Percentiles rank a stretch among this genome's conserved stretches.
Conservation (phyloP, 495 filamentous ascomycete genomes). For the Hypoxylon lienhwacheense region DNA sequence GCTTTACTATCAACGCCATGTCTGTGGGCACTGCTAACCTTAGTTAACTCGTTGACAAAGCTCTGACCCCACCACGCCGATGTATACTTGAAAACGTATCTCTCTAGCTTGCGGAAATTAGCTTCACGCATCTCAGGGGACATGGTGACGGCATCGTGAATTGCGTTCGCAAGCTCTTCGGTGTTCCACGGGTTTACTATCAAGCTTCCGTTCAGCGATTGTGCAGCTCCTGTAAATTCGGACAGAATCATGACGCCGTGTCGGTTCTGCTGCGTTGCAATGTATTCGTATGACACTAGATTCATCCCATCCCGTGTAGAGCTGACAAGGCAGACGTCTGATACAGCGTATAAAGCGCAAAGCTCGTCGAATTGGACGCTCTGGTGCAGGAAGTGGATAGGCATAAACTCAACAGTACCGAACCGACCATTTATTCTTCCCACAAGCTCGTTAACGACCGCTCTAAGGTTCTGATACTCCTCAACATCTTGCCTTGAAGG, state of each 20-base stretch:
- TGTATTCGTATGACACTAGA: constrained; percentile 93
- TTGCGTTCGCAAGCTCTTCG: constrained; percentile 81
- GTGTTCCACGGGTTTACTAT: constrained; percentile 93
- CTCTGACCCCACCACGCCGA: constrained; percentile 97
- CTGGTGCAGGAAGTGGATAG: constrained; percentile 92
- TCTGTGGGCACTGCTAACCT: constrained; percentile 43
- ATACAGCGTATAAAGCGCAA: constrained; percentile 87
- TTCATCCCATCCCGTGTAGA: constrained; percentile 98
- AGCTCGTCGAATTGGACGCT: constrained; percentile 86
- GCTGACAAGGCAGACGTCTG: constrained; percentile 85
- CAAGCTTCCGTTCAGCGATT: constrained; percentile 81
- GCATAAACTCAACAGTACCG: constrained; percentile 89
- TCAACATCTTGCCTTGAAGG: constrained; percentile 92
- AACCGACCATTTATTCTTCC: constrained; percentile 93
- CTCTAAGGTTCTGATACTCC: constrained; percentile 90
- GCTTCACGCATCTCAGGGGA: constrained; percentile 76
- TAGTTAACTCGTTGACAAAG: constrained; percentile 82
- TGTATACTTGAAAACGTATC: constrained; percentile 88
- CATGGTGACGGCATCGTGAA: constrained; percentile 84
- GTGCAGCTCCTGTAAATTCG: constrained; percentile 88
- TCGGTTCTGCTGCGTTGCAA: constrained; percentile 79
- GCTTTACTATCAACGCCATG: constrained; percentile 36
- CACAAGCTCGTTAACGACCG: constrained; percentile 86
- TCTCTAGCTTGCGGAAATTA: constrained; percentile 78
- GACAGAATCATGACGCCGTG: constrained; percentile 90